phyloP scores from a whole-genome alignment of 768 basidiomycete genomes.

The Mycena alexandri region DNA sequence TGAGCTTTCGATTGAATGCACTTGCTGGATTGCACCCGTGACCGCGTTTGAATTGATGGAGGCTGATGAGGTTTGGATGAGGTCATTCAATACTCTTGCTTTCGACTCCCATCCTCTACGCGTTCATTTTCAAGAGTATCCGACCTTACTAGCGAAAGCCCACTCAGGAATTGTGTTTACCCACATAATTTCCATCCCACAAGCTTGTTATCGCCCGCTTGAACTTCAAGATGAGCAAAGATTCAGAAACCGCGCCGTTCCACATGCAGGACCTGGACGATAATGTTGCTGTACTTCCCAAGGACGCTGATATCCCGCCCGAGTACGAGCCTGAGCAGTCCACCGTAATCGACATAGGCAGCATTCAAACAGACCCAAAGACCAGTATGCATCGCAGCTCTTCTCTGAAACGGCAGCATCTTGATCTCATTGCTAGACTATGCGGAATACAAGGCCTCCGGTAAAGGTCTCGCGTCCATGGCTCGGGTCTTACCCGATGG shows the following conservation, averaged over 20 bases:
- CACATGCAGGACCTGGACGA: conserved; percentile 42
- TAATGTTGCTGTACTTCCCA: conserved; percentile 31
- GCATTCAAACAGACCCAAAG: conserved; percentile 40
- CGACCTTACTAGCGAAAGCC: too few relatives aligned
- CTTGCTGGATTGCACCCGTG: conserved; percentile 12
- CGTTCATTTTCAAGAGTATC: neutral
- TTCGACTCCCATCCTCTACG: neutral
- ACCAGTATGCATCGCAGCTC: conserved; percentile 30
- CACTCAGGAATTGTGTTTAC: too few relatives aligned
- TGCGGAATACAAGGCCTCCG: conserved; percentile 53
- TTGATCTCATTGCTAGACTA: conserved; percentile 45
- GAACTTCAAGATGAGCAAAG: neutral
- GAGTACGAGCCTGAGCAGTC: conserved; percentile 29
- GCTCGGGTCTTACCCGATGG: conserved; percentile 60
- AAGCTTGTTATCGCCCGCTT: too few relatives aligned
- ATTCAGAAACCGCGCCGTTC: conserved; percentile 25
- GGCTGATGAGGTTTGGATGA: conserved; percentile 12
- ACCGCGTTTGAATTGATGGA: conserved; percentile 12
- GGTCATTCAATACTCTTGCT: conserved; percentile 12
- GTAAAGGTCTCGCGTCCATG: conserved; percentile 57
- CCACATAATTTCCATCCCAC: too few relatives aligned
- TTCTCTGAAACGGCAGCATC: neutral
- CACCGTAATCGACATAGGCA: conserved; percentile 40
- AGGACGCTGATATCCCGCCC: conserved; percentile 27
- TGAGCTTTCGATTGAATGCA: neutral